These are phyloP conservation scores for Nemania sp. DNA, from an alignment of 2,329 filamentous ascomycete species.

Conservation along the genomic window DNA sequence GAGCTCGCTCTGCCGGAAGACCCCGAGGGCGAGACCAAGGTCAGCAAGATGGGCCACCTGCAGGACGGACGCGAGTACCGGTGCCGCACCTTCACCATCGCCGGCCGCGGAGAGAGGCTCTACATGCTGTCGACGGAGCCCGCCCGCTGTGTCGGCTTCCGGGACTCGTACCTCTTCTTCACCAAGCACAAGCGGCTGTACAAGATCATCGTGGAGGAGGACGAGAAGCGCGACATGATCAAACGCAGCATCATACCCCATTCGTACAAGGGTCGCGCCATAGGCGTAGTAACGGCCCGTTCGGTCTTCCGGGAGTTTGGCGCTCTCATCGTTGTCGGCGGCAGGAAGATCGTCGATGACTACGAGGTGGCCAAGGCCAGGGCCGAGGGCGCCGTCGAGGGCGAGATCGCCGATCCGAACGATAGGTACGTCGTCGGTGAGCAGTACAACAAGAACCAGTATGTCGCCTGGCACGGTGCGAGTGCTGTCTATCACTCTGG, in stretches of 20 bases:
- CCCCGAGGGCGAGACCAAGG: slow-evolving; percentile 86
- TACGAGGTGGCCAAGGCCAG: slow-evolving; percentile 79
- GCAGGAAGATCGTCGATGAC: slow-evolving; percentile 83
- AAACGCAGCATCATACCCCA: slow-evolving; percentile 94
- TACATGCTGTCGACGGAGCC: slow-evolving; percentile 99
- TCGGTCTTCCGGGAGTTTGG: slow-evolving; percentile 98
- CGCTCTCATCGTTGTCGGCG: slow-evolving; percentile 89
- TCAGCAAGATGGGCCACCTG: slow-evolving; percentile 85
- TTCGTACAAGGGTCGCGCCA: slow-evolving; percentile 96
- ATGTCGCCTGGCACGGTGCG: slow-evolving; percentile 97
- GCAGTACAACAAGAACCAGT: slow-evolving; percentile 98
- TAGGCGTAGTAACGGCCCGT: slow-evolving; percentile 93
- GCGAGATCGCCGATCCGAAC: slow-evolving; percentile 87
- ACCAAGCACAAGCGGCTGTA: slow-evolving; percentile 95
- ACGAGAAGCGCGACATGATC: slow-evolving; percentile 97
- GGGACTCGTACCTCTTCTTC: slow-evolving; percentile 98
- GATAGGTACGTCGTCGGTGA: slow-evolving; percentile 78
- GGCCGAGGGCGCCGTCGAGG: slow-evolving; percentile 79
- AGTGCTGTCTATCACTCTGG: slow-evolving; percentile 93
- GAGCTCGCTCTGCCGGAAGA: slow-evolving; percentile 90
- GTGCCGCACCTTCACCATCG: slow-evolving; percentile 91
- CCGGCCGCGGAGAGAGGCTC: slow-evolving; percentile 78
- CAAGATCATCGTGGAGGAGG: slow-evolving; percentile 97
- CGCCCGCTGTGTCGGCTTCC: slow-evolving; percentile 92
- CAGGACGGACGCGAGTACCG: slow-evolving; percentile 87